Evolutionary conservation across 306 rosid genomes (phyloP).

Genomic region (Prunus fruticosa): DNA sequence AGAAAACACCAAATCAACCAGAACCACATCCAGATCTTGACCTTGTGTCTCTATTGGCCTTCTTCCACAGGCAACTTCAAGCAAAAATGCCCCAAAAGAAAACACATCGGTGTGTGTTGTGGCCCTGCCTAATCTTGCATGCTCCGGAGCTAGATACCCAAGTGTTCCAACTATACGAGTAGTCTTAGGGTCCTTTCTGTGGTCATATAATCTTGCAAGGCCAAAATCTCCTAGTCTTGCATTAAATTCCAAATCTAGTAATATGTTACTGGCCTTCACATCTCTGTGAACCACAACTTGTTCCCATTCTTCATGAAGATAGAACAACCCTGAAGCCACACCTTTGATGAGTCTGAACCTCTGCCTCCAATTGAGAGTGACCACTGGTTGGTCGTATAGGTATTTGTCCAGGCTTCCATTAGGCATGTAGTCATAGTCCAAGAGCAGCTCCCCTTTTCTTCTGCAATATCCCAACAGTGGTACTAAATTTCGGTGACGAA

Average conservation of each 20-base stretch:
- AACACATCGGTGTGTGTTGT: constrained; percentile 26
- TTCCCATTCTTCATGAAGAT: constrained; percentile 34
- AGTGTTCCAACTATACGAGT: constrained; percentile 32
- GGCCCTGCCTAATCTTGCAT: constrained; percentile 27
- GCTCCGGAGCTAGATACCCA: constrained; percentile 41
- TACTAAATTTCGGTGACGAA: constrained; percentile 33
- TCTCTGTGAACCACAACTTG: constrained; percentile 45
- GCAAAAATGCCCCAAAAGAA: constrained; percentile 30
- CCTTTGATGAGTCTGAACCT: constrained; percentile 33
- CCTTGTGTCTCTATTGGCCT: constrained; percentile 25
- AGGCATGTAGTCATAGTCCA: constrained; percentile 35
- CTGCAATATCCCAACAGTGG: constrained; percentile 37
- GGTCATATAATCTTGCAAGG: constrained; percentile 35
- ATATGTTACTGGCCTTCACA: constrained; percentile 39
- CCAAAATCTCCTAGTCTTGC: constrained; percentile 38
- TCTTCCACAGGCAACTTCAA: constrained; percentile 38
- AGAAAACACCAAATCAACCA: constrained; percentile 30
- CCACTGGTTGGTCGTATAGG: constrained; percentile 14
- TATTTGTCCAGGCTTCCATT: constrained; percentile 42
- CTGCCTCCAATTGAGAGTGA: constrained; percentile 28
- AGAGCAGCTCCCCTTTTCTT: constrained; percentile 34
- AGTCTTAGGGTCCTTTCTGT: constrained; percentile 30
- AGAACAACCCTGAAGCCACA: constrained; percentile 26
- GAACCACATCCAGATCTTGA: constrained; percentile 13
- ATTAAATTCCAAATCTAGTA: constrained; percentile 33